phyloP scores from a whole-genome alignment of 352 stramenopile genomes.

The Phytophthora podocarpi region DNA sequence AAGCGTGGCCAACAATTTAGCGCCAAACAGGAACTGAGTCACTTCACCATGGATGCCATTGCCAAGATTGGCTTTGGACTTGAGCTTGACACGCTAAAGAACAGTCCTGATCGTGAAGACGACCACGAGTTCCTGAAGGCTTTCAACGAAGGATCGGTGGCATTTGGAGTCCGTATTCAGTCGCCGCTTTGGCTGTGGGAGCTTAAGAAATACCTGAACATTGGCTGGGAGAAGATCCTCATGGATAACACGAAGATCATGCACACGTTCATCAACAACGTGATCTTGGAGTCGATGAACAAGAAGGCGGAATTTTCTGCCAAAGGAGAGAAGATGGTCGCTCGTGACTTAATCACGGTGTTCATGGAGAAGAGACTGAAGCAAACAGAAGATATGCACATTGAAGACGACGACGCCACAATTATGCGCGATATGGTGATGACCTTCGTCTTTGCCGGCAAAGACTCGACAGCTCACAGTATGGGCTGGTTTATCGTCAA shows the following conservation, averaged over 20 bases:
- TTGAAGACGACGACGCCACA: background rate
- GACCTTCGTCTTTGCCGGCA: background rate
- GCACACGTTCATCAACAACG: background rate
- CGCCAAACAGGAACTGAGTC: slow-evolving; percentile 28
- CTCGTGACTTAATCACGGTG: background rate
- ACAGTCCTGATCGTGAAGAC: background rate
- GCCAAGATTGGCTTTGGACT: background rate
- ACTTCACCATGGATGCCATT: background rate
- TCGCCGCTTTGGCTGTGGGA: background rate
- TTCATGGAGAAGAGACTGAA: background rate
- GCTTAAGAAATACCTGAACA: background rate
- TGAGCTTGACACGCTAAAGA: background rate
- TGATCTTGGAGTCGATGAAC: background rate
- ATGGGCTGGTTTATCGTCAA: background rate
- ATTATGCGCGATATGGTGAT: slow-evolving; percentile 4
- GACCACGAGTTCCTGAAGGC: background rate
- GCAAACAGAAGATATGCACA: background rate
- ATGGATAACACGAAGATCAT: background rate
- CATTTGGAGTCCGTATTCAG: background rate
- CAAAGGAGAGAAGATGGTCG: background rate
- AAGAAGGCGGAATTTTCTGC: background rate
- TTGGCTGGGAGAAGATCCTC: background rate
- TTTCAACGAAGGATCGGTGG: background rate
- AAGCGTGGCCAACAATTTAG: slow-evolving; percentile 22
- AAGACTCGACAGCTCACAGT: background rate